Evolutionary conservation across 192 early-diverging fungal species (phyloP), one percentile per base, ranked within the genome.

Genomic region (Linnemannia hyalina): DNA sequence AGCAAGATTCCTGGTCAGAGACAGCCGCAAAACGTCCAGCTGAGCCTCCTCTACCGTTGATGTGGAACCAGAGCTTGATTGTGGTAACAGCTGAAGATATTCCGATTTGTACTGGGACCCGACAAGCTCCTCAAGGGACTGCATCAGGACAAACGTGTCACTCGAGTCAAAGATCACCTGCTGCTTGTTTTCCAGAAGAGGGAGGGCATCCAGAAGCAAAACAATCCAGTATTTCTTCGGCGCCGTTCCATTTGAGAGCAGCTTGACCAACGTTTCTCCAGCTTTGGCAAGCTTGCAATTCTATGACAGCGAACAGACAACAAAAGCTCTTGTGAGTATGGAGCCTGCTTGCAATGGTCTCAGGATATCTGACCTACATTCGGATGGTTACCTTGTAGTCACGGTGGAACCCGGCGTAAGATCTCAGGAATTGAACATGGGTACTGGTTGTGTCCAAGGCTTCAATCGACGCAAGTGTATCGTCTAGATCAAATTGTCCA

Each of bases 61-160:
- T 16, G 36, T 35, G 2, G 38, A 55, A 32, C 76, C 70, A 6
- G 84, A 49, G 5, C 73, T 60, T 18, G 32, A 38, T 41, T 71
- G 63, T 29, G 86, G 81, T n/a, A 88, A n/a, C 42, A 73, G 54
- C 36, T 80, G 70, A 22, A 88, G 77, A 23, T 88, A 88, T 68
- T 82, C 81, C n/a, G 65, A 29, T 41, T 73, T 88, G 77, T 76
- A 49, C 69, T 82, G 86, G 16, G 86, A 83, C 65, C 77, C 77
- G 32, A 75, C 74, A 23, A 92, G 55, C 36, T 93, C 88, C 75
- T 95, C 95, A 15, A 94, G 83, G 83, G 92, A 91, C 57, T 91
- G 85, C 93, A 95, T 93, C 63, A 95, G 80, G 78, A 91, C 95
- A 32, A 89, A 87, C 1, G 94, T 95, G 22, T 93, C 90, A 3